Conservation (phyloP, 345 rosid genomes). For the Pelargonium nanum region DNA sequence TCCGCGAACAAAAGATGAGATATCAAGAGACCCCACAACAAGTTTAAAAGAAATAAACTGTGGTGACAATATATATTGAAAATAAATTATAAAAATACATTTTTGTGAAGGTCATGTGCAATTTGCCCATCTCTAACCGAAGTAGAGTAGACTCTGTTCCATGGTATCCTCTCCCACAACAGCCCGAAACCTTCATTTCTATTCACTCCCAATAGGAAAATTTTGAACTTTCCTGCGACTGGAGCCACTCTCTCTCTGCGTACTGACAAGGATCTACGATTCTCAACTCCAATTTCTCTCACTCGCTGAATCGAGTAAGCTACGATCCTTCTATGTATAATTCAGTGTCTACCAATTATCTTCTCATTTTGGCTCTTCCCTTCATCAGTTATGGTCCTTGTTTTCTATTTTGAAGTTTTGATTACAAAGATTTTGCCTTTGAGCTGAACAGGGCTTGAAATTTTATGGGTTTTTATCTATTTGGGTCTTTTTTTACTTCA, state of each 20-base stretch:
- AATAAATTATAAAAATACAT: too few relatives aligned
- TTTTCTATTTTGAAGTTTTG: background rate
- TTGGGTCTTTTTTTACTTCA: background rate
- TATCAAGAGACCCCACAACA: too few relatives aligned
- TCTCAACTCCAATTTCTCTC: background rate
- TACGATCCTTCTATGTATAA: background rate
- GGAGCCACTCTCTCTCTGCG: background rate
- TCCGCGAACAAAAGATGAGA: too few relatives aligned
- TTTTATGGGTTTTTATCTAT: background rate
- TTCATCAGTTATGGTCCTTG: background rate
- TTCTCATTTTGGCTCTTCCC: background rate
- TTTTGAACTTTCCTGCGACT: background rate
- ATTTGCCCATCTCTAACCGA: too few relatives aligned
- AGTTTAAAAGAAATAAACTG: too few relatives aligned
- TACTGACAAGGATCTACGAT: background rate
- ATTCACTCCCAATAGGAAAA: background rate
- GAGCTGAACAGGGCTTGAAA: background rate
- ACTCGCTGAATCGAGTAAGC: background rate
- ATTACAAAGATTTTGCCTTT: background rate
- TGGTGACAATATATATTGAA: too few relatives aligned
- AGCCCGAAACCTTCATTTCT: background rate
- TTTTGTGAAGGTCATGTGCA: background rate
- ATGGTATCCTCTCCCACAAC: background rate
- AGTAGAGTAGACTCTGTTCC: background rate
- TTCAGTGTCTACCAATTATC: background rate